Evolutionary conservation across 2,329 filamentous ascomycete species (phyloP), one percentile per base, ranked within the genome.

Genomic region (Colletotrichum sp.): DNA sequence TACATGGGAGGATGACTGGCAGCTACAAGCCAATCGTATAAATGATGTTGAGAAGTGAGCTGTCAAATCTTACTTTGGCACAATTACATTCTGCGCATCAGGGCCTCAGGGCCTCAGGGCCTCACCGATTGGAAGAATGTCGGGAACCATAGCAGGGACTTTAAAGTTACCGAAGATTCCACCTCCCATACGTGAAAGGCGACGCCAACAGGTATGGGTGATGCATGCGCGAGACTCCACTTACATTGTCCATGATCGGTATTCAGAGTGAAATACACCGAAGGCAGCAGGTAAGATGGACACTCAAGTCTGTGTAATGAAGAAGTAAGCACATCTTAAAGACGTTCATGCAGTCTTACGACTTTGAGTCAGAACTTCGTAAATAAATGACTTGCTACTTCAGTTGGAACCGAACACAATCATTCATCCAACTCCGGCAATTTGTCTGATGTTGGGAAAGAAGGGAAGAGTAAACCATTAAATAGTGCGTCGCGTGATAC

Each of bases 31-130:
- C n/a, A n/a, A n/a, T n/a, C n/a, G n/a, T n/a, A 18, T 44, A 18
- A 44, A 44, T n/a, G 0, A 3, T 9, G 36, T 1, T 9, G 3
- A n/a, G 16, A 1, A n/a, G 39, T 1, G 4, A 44, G 39, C 8
- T 44, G 16, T 44, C 9, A 10, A 10, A 44, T n/a, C 8, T 9
- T 2, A 18, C 16, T 44, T 44, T n/a, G 18, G 1, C 39, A 49
- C 39, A n/a, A 30, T n/a, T n/a, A n/a, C n/a, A n/a, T n/a, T n/a
- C n/a, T n/a, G n/a, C n/a, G n/a, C n/a, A n/a, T n/a, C n/a, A n/a
- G n/a, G n/a, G n/a, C n/a, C n/a, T n/a, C n/a, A n/a, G n/a, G n/a
- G n/a, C n/a, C n/a, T n/a, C n/a, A n/a, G n/a, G n/a, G n/a, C n/a
- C 18, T n/a, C 0, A 6, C 9, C 5, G 9, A 49, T 12, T 49